Percentiles rank a stretch among this genome's conserved stretches.
These are phyloP conservation scores for Aureobasidium leucospermi DNA, from an alignment of 2,329 filamentous ascomycete species.

Conservation along the genomic window DNA sequence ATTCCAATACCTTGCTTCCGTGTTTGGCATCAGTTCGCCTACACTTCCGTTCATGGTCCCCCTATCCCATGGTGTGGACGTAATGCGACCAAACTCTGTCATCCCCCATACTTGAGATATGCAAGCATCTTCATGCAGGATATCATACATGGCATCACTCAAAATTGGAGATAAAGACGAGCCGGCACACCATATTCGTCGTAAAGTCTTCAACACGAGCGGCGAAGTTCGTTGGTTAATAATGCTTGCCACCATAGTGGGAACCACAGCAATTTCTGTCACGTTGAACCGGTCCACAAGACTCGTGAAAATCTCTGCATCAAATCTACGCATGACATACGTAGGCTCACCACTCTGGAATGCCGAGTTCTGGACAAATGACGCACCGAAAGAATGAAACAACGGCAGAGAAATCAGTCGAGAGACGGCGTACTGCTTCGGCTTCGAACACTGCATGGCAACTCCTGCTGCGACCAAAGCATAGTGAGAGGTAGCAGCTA, in stretches of 20 bases:
- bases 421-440: neutral
- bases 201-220: neutral
- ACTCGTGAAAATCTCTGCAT: neutral
- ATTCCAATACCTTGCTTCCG: constrained; percentile 16
- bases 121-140: constrained; percentile 32
- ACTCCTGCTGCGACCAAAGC: constrained; percentile 22
- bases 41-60: constrained; percentile 40
- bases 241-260: neutral
- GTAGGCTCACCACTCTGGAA: neutral
- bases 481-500: constrained; percentile 31
- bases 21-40: constrained; percentile 34
- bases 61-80: constrained; percentile 33
- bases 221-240: neutral
- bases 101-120: constrained; percentile 48
- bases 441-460: neutral
- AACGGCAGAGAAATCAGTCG: neutral
- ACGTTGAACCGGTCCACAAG: neutral
- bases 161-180: neutral
- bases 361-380: neutral
- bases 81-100: constrained; percentile 43
- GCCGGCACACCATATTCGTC: neutral
- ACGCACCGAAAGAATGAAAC: neutral
- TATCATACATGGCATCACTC: neutral
- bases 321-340: neutral
- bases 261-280: neutral